Evolutionary conservation across 768 basidiomycete species (phyloP).

Genomic region (Suillus subaureus): DNA sequence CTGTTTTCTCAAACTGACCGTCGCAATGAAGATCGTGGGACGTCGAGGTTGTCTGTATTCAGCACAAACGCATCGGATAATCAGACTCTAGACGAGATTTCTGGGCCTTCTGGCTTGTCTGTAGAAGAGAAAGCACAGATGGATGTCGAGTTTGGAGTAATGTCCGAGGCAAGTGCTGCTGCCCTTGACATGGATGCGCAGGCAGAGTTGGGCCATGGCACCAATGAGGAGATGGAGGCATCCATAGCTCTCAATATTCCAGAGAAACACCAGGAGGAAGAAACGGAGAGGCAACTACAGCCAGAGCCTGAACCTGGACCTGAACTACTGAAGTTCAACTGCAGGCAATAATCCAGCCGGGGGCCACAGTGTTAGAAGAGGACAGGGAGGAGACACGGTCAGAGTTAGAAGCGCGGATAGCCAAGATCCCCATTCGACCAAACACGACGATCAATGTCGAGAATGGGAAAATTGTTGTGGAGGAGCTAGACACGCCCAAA

Average conservation of each 20-base stretch:
- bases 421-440: conserved; percentile 29
- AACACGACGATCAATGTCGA: conserved; percentile 35
- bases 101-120: conserved; percentile 26
- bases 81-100: conserved; percentile 34
- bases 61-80: conserved; percentile 52
- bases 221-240: neutral
- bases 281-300: neutral
- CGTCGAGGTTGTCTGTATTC: conserved; percentile 48
- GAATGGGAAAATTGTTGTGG: conserved; percentile 62
- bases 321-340: neutral
- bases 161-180: neutral
- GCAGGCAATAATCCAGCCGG: neutral
- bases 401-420: conserved; percentile 30
- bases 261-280: conserved; percentile 5
- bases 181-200: too few species aligned
- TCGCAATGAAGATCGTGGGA: conserved; percentile 32
- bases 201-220: neutral
- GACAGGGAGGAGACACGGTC: conserved; percentile 15
- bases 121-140: conserved; percentile 20
- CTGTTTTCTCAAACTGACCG: conserved; percentile 5
- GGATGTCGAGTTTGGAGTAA: conserved; percentile 6
- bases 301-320: conserved; percentile 6
- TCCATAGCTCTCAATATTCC: conserved; percentile 19
- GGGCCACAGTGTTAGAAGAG: neutral
- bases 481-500: conserved; percentile 72